Conservation (phyloP, 2,329 filamentous ascomycete species). For the Furcasterigmium furcatum region DNA sequence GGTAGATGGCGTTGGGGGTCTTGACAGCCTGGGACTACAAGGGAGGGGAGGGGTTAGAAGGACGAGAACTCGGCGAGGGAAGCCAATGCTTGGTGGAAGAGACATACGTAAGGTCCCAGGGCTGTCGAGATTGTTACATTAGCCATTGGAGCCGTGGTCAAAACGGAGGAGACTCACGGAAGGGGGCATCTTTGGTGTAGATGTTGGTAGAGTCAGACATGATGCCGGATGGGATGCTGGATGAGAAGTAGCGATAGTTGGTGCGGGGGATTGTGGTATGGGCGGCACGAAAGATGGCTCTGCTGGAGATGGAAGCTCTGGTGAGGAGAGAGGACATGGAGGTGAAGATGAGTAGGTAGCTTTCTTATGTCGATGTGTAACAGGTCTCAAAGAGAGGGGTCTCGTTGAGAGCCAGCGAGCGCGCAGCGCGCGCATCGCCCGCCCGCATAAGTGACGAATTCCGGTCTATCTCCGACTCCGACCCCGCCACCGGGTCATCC, state of each 20-base stretch:
- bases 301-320: slow-evolving; percentile 8
- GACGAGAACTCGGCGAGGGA: not conserved
- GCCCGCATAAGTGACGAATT: too few relatives aligned
- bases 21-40: slow-evolving; percentile 63
- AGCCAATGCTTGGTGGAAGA: slow-evolving; percentile 5
- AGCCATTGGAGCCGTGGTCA: not conserved
- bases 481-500: not conserved
- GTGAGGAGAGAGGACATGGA: slow-evolving; percentile 12
- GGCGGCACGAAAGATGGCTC: slow-evolving; percentile 1
- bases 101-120: slow-evolving; percentile 61
- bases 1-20: slow-evolving; percentile 63
- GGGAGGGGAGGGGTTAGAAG: slow-evolving; percentile 11
- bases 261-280: not conserved
- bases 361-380: not conserved
- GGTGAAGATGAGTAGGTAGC: not conserved
- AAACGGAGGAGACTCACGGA: slow-evolving; percentile 39
- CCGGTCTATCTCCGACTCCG: not conserved
- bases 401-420: too few relatives aligned
- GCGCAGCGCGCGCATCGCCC: too few relatives aligned
- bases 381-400: not conserved
- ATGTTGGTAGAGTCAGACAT: slow-evolving; percentile 36
- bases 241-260: not conserved
- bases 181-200: slow-evolving; percentile 57
- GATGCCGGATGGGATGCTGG: slow-evolving; percentile 3
- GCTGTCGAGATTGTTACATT: slow-evolving; percentile 32